Conservation (phyloP, 805 yeast species). For the Ogataea corticis region DNA sequence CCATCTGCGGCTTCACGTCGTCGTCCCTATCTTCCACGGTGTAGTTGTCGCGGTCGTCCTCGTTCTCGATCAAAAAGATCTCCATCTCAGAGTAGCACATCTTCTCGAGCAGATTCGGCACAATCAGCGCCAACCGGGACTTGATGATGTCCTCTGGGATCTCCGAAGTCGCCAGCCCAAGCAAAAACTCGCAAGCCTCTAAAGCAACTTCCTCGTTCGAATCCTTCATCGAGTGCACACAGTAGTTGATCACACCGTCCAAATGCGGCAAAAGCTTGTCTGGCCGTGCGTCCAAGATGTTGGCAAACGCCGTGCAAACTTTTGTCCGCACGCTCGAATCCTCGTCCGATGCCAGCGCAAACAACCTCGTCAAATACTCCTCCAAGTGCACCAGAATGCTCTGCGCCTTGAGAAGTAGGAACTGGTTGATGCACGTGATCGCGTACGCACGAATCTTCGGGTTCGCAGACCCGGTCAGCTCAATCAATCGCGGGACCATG, state of each 20-base stretch:
- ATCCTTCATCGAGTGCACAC: constrained; percentile 73
- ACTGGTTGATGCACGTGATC: constrained; percentile 73
- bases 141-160: constrained; percentile 56
- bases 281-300: constrained; percentile 72
- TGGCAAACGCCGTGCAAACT: constrained; percentile 74
- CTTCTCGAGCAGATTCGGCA: constrained; percentile 76
- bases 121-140: constrained; percentile 58
- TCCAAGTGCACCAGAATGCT: constrained; percentile 65
- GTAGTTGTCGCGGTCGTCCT: constrained; percentile 76
- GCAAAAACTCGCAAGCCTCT: constrained; percentile 90
- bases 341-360: constrained; percentile 64
- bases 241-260: constrained; percentile 82
- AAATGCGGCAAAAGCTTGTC: constrained; percentile 79
- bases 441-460: constrained; percentile 59
- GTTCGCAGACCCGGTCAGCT: constrained; percentile 43
- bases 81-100: constrained; percentile 91
- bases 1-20: constrained; percentile 82
- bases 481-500: constrained; percentile 65
- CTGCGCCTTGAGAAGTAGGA: constrained; percentile 69
- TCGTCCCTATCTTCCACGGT: constrained; percentile 79
- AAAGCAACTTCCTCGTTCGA: constrained; percentile 73
- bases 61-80: constrained; percentile 57
- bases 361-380: constrained; percentile 61
- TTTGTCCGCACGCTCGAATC: constrained; percentile 64
- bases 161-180: constrained; percentile 67